These are phyloP conservation scores for Clavulina sp. DNA, from an alignment of 768 basidiomycete species.

Conservation along the genomic window DNA sequence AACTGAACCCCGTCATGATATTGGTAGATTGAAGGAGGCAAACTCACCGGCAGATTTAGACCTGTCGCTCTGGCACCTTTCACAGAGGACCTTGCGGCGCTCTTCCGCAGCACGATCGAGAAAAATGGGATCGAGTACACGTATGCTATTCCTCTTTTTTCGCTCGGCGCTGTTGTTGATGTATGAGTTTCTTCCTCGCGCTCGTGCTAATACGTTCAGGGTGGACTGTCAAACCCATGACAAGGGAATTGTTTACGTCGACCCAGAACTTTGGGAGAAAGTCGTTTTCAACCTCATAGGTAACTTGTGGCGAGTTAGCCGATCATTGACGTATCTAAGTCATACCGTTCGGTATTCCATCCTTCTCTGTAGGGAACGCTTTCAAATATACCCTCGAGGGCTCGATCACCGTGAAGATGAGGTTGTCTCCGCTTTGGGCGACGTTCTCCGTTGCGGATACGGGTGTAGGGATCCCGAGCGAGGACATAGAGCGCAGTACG, in stretches of 20 bases:
- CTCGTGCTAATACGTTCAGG: slow-evolving; percentile 11
- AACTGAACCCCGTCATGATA: no score
- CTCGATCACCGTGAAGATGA: slow-evolving; percentile 18
- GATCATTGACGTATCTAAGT: not conserved
- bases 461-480: slow-evolving; percentile 23
- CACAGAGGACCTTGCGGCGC: slow-evolving; percentile 18
- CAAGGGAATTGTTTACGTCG: slow-evolving; percentile 16
- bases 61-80: slow-evolving; percentile 19
- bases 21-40: not conserved
- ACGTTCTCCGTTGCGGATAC: slow-evolving; percentile 22
- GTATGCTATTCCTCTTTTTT: not conserved
- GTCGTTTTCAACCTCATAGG: slow-evolving; percentile 11
- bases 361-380: slow-evolving; percentile 17
- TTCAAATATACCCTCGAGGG: slow-evolving; percentile 22
- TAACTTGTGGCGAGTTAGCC: not conserved
- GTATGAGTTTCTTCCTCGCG: not conserved
- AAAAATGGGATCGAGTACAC: slow-evolving; percentile 12
- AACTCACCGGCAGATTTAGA: slow-evolving; percentile 18
- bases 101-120: slow-evolving; percentile 23
- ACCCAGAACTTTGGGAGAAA: slow-evolving; percentile 21
- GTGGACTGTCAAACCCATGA: slow-evolving; percentile 17
- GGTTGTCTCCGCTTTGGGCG: slow-evolving; percentile 15
- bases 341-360: not conserved
- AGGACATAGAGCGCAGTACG: slow-evolving; percentile 10
- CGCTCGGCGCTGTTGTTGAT: not conserved